Evolutionary conservation across 208 protist genomes (phyloP), one percentile per base, ranked within the genome.

Genomic region (Crithidia thermophila): DNA sequence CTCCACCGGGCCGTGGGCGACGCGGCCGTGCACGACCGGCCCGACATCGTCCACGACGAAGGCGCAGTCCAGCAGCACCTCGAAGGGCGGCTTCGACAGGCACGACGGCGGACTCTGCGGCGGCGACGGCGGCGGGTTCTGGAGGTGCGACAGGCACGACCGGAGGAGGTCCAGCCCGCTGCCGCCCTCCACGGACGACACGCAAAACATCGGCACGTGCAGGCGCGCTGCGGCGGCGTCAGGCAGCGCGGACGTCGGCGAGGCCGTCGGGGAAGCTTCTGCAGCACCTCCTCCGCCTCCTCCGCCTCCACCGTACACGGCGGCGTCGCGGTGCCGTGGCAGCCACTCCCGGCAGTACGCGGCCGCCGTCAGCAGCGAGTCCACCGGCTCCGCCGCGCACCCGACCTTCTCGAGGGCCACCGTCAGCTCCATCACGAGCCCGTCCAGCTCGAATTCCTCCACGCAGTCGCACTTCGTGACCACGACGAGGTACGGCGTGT

Each of bases 401-500:
- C 79, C 79, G 25, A 81, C 49, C 39, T 59, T 52, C 25, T 77
- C 58, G 27, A 95, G 72, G 47, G 72, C 74, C 2, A 74, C 82
- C 18, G 77, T 59, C 45, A 98, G 67, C 27, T 98, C 86, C 46
- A 95, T 79, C 56, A 97, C 5, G 37, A 97, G 96, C 33, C 84
- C 70, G 42, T 97, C 93, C 14, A 98, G 57, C 58, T 98, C 91
- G 72, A 97, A 94, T 31, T 98, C 94, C 25, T 94, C 73, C 14
- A 93, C 74, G 33, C 88, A 85, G 75, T 99, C 98, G 47, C 94
- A 73, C 77, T 98, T 98, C 1, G 98, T 99, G 7, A 99, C 66
- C 31, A 97, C 90, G 30, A 98, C 68, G 55, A 95, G 87, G 16
- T 98, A 85, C 3, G 95, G 91, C 23, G 98, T 85, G 20, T 90